Evolutionary conservation across 106 monocot genomes (phyloP).

Genomic region (Platanthera guangdongensis): DNA sequence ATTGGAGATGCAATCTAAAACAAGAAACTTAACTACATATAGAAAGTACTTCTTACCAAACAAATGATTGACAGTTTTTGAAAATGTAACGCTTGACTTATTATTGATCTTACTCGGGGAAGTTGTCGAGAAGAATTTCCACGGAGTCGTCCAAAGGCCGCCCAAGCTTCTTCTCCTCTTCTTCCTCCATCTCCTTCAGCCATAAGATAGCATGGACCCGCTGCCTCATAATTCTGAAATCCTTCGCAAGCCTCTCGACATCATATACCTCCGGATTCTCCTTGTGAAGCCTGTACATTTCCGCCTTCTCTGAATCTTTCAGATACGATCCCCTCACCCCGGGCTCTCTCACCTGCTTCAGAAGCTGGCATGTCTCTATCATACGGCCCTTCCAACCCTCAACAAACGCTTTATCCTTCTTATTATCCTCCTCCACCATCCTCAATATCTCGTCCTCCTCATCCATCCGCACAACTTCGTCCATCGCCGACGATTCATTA

Average conservation of each 20-base stretch:
- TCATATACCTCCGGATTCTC: conserved; percentile 66
- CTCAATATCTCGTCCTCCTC: conserved; percentile 42
- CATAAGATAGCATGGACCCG: conserved; percentile 85
- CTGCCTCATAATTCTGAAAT: conserved; percentile 82
- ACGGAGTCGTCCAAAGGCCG: conserved; percentile 71
- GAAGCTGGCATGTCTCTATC: conserved; percentile 50
- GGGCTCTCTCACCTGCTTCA: conserved; percentile 94
- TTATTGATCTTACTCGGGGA: conserved; percentile 62
- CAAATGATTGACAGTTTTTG: no score
- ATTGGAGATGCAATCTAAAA: no score
- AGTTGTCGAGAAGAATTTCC: conserved; percentile 75
- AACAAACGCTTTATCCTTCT: conserved; percentile 35
- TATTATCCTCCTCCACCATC: conserved; percentile 38
- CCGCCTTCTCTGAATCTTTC: conserved; percentile 89
- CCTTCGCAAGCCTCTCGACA: conserved; percentile 81
- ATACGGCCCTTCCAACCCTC: conserved; percentile 59
- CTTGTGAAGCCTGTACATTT: conserved; percentile 89
- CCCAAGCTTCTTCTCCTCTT: conserved; percentile 85
- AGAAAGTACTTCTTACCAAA: no score
- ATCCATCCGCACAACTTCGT: conserved; percentile 28
- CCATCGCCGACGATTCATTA: not conserved
- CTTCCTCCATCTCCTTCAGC: conserved; percentile 96
- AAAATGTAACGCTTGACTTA: no score
- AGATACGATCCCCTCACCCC: conserved; percentile 68
- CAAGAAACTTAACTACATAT: no score